phyloP scores from a whole-genome alignment of 2,329 filamentous ascomycete genomes.

The Endoconidiophora polonica region DNA sequence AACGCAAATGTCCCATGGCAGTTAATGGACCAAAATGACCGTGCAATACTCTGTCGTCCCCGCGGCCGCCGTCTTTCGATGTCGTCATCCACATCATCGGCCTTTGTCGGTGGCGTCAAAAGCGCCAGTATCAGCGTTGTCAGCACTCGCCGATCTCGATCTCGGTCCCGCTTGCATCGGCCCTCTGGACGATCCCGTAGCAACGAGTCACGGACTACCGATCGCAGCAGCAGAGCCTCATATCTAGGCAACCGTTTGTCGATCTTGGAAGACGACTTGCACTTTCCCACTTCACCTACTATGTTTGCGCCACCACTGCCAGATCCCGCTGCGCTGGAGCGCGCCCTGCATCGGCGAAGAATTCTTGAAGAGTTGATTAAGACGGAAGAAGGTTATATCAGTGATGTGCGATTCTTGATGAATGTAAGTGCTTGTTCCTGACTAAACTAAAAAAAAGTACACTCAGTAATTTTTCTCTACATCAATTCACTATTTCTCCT shows the following conservation, averaged over 20 bases:
- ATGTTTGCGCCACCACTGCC: neutral
- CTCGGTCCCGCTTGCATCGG: slow-evolving; percentile 12
- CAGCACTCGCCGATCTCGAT: slow-evolving; percentile 42
- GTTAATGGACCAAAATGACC: slow-evolving; percentile 16
- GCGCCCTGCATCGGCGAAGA: slow-evolving; percentile 58
- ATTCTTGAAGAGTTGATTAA: slow-evolving; percentile 72
- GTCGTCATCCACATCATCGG: slow-evolving; percentile 59
- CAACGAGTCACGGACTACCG: slow-evolving; percentile 35
- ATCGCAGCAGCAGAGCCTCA: slow-evolving; percentile 48
- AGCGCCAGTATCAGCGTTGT: slow-evolving; percentile 66
- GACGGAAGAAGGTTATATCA: slow-evolving; percentile 79
- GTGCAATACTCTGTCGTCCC: slow-evolving; percentile 14
- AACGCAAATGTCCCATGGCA: slow-evolving; percentile 22
- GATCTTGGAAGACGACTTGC: slow-evolving; percentile 44
- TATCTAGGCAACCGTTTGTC: slow-evolving; percentile 29
- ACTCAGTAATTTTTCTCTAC: neutral
- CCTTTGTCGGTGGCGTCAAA: slow-evolving; percentile 63
- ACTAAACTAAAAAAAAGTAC: too few relatives aligned
- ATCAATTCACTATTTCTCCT: neutral
- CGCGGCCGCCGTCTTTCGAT: slow-evolving; percentile 16
- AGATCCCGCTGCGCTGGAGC: slow-evolving; percentile 54
- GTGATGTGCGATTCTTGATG: slow-evolving; percentile 70
- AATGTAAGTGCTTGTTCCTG: slow-evolving; percentile 40
- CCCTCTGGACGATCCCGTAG: neutral
- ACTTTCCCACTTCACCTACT: slow-evolving; percentile 21